Conservation (phyloP, 306 rosid species). For the Begonia peltatifolia region DNA sequence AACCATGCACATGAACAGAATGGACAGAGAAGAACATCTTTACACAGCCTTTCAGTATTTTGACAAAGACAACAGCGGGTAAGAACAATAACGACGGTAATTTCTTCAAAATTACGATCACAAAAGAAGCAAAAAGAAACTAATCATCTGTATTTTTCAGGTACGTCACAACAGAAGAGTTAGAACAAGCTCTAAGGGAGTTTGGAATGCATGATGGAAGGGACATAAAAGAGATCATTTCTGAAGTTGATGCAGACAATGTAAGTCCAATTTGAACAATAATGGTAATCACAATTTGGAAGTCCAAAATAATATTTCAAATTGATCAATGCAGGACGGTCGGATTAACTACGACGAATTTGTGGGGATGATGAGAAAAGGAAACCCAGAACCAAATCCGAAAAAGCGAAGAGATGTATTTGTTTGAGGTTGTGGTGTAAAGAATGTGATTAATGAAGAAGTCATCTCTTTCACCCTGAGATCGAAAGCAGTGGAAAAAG, state of each 20-base stretch:
- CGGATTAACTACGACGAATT: conserved; percentile 87
- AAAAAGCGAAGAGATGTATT: conserved; percentile 58
- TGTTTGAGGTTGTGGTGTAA: conserved; percentile 12
- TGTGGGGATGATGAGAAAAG: conserved; percentile 95
- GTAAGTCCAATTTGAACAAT: conserved; percentile 22
- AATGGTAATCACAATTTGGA: no score
- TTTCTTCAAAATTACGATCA: no score
- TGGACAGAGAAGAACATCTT: conserved; percentile 93
- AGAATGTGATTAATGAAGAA: no score
- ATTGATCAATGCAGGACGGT: conserved; percentile 50
- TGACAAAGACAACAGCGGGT: conserved; percentile 98
- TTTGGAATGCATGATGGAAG: conserved; percentile 82
- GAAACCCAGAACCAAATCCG: conserved; percentile 48
- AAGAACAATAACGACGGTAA: background rate
- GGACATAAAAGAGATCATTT: conserved; percentile 65
- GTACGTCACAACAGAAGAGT: conserved; percentile 70
- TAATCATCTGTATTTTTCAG: conserved; percentile 15
- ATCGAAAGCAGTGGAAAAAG: no score
- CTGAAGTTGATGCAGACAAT: conserved; percentile 78
- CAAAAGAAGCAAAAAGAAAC: no score
- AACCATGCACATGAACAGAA: conserved; percentile 85
- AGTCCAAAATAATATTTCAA: no score
- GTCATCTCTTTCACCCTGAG: no score
- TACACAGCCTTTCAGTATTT: conserved; percentile 95
- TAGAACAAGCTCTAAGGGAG: conserved; percentile 83